phyloP scores from a whole-genome alignment of 2,329 filamentous ascomycete genomes.

The Neoascochyta sp. region DNA sequence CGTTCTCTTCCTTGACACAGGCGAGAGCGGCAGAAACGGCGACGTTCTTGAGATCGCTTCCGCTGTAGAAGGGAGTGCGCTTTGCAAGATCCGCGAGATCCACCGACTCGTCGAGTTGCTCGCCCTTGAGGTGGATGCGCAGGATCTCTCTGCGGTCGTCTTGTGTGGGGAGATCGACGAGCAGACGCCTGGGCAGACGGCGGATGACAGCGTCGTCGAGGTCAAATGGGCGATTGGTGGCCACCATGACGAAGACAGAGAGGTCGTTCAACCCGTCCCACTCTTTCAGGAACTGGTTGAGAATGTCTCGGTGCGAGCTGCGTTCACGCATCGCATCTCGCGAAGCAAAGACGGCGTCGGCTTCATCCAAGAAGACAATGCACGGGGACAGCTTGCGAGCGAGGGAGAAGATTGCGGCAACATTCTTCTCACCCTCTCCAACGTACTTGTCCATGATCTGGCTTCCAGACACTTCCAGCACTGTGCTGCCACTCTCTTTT shows the following conservation, averaged over 20 bases:
- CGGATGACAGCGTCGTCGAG: conserved; percentile 83
- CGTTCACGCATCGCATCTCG: conserved; percentile 64
- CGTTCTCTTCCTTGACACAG: conserved; percentile 71
- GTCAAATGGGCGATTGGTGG: conserved; percentile 92
- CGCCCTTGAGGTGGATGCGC: conserved; percentile 66
- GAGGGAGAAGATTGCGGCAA: conserved; percentile 83
- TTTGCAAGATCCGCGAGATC: conserved; percentile 61
- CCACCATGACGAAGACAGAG: conserved; percentile 95
- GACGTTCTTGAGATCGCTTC: conserved; percentile 79
- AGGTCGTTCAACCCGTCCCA: conserved; percentile 88
- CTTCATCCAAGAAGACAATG: conserved; percentile 96
- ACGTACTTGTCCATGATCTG: conserved; percentile 96
- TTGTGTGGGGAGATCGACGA: conserved; percentile 69
- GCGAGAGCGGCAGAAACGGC: conserved; percentile 76
- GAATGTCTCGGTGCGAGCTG: conserved; percentile 76
- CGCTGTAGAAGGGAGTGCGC: conserved; percentile 72
- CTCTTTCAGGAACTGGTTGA: conserved; percentile 94
- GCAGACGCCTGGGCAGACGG: conserved; percentile 67
- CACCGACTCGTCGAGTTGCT: conserved; percentile 60
- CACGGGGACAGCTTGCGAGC: conserved; percentile 89
- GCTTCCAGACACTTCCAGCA: conserved; percentile 82
- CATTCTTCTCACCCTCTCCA: conserved; percentile 91
- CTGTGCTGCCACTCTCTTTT: conserved; percentile 62
- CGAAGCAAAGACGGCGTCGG: conserved; percentile 83
- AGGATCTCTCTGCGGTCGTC: conserved; percentile 66